These are phyloP conservation scores for Schizochytrium sp. DNA, from an alignment of 108 stramenopile species.

Conservation along the genomic window DNA sequence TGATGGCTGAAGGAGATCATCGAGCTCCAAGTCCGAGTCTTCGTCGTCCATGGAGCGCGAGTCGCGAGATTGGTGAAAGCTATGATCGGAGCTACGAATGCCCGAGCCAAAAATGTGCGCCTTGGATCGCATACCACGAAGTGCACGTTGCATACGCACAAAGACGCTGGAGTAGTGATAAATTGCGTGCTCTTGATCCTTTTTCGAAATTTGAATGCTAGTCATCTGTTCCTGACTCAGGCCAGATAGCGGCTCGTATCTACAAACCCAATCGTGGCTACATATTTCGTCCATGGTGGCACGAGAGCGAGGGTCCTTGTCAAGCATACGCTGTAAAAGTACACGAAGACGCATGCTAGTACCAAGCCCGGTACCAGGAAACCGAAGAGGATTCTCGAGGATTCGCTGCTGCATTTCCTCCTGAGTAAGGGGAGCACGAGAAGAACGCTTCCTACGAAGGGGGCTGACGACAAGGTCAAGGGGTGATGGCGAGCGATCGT, in stretches of 20 bases:
- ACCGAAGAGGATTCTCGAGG: constrained; percentile 38
- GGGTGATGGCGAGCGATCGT: neutral
- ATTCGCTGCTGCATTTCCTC: constrained; percentile 57
- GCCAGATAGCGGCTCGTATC: constrained; percentile 23
- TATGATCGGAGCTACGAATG: constrained; percentile 36
- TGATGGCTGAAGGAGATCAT: neutral
- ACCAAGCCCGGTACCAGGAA: constrained; percentile 43
- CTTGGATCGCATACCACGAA: constrained; percentile 13
- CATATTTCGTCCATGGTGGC: constrained; percentile 40
- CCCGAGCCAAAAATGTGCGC: constrained; percentile 49
- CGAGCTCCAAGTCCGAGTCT: neutral
- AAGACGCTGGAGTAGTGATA: neutral
- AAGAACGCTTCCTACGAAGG: constrained; percentile 10
- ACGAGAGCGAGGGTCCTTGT: constrained; percentile 50
- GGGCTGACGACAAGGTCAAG: constrained; percentile 29
- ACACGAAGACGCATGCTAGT: constrained; percentile 38
- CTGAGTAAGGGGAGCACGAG: constrained; percentile 18
- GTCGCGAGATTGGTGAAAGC: neutral
- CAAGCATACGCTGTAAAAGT: constrained; percentile 43
- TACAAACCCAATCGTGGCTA: constrained; percentile 23
- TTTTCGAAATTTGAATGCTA: neutral
- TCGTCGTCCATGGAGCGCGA: neutral
- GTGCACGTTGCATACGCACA: constrained; percentile 18
- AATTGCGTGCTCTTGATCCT: constrained; percentile 30
- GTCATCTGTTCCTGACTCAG: constrained; percentile 32